phyloP scores from a whole-genome alignment of 805 yeast genomes.

The Blastobotrys terrestris region DNA sequence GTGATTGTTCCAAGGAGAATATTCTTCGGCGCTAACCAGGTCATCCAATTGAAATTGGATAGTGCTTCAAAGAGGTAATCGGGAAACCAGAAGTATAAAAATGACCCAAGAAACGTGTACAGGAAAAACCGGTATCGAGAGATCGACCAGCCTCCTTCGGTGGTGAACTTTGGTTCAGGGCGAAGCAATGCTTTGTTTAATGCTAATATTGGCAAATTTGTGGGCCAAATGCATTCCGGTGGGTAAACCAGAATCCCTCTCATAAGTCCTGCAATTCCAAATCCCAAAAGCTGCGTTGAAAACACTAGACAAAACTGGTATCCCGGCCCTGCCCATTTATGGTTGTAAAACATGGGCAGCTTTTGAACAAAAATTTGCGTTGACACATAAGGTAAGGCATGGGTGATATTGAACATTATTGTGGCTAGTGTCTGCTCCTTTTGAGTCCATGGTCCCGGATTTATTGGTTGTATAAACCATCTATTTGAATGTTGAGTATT shows the following conservation, averaged over 20 bases:
- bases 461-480: constrained; percentile 39
- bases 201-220: constrained; percentile 51
- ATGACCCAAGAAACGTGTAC: constrained; percentile 33
- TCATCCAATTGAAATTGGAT: constrained; percentile 50
- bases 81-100: constrained; percentile 54
- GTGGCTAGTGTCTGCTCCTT: constrained; percentile 64
- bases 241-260: constrained; percentile 56
- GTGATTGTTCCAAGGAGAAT: constrained; percentile 45
- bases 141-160: constrained; percentile 44
- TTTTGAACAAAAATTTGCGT: constrained; percentile 22
- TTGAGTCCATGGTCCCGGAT: constrained; percentile 59
- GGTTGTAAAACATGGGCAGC: constrained; percentile 28
- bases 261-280: constrained; percentile 57
- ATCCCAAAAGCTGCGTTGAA: constrained; percentile 59
- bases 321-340: constrained; percentile 29
- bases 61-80: constrained; percentile 52
- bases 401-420: constrained; percentile 18
- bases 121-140: constrained; percentile 41
- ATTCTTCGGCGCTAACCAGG: constrained; percentile 52
- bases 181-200: constrained; percentile 44
- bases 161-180: constrained; percentile 19
- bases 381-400: constrained; percentile 15
- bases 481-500: constrained; percentile 37
- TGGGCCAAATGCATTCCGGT: constrained; percentile 58
- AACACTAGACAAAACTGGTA: constrained; percentile 46